Percentiles rank a stretch among this genome's conserved stretches.
phyloP scores from a whole-genome alignment of 108 stramenopile species.

The Epithemia pelagica region DNA sequence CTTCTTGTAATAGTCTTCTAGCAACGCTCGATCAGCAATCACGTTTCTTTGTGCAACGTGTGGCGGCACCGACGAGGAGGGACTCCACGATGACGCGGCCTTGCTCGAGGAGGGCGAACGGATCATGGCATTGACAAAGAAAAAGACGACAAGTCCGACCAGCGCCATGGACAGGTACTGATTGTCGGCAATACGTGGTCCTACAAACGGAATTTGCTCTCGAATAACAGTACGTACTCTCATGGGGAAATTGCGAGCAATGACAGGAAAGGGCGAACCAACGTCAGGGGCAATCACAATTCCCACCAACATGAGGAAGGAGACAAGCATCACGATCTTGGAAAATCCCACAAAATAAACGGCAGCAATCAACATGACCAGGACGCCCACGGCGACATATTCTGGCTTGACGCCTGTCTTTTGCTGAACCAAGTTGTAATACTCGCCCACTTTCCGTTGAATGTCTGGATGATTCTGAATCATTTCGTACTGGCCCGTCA shows the following conservation, averaged over 20 bases:
- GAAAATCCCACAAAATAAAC: conserved; percentile 36
- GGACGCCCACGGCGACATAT: conserved; percentile 12
- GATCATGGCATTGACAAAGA: conserved; percentile 5
- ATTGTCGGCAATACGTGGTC: conserved; percentile 3
- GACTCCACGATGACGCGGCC: not conserved
- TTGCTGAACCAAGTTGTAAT: conserved; percentile 2
- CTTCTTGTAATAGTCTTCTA: conserved; percentile 38
- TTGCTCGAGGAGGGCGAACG: not conserved
- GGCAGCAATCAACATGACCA: conserved; percentile 10
- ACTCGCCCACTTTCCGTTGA: conserved; percentile 9
- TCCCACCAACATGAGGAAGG: conserved; percentile 19
- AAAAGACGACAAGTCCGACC: conserved; percentile 3
- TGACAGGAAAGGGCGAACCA: not conserved
- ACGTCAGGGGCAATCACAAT: conserved; percentile 30
- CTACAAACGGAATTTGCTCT: conserved; percentile 13
- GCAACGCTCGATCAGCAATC: not conserved
- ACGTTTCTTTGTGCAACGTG: not conserved
- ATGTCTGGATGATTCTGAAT: conserved; percentile 33
- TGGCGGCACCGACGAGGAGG: not conserved
- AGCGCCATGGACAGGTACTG: not conserved
- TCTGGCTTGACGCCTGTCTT: conserved; percentile 18
- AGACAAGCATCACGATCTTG: conserved; percentile 26
- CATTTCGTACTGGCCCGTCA: conserved; percentile 26
- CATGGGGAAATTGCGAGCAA: conserved; percentile 25
- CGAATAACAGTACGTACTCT: conserved; percentile 14